phyloP scores from a whole-genome alignment of 169 alveolate species.

The Plasmodium gaboni region DNA sequence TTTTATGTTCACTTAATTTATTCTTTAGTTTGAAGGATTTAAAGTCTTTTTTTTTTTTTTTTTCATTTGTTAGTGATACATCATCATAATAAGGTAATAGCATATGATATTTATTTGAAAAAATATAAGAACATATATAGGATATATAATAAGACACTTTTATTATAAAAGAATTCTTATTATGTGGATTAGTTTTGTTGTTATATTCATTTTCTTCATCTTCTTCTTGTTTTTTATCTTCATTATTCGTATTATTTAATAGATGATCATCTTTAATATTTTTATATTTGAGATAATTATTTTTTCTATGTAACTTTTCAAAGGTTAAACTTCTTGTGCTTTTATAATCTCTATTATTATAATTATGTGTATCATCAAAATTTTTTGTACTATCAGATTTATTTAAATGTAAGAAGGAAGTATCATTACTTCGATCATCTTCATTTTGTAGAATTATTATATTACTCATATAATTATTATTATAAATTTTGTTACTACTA shows the following conservation, averaged over 20 bases:
- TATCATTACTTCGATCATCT: background rate
- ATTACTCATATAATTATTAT: background rate
- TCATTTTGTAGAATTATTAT: slow-evolving; percentile 1
- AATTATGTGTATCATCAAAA: background rate
- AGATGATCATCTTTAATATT: slow-evolving; percentile 14
- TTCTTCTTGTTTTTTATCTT: background rate
- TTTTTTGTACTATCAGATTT: background rate
- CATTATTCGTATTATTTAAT: slow-evolving; percentile 18
- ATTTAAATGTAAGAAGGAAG: background rate
- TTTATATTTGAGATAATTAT: slow-evolving; percentile 41
- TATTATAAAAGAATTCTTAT: background rate
- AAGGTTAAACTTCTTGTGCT: slow-evolving; percentile 10
- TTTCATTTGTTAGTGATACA: slow-evolving; percentile 9
- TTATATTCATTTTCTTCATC: background rate
- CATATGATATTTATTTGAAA: slow-evolving; percentile 43
- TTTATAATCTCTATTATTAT: slow-evolving; percentile 15
- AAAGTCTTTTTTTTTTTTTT: background rate
- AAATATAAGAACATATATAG: slow-evolving; percentile 12
- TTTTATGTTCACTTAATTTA: slow-evolving; percentile 43
- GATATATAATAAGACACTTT: slow-evolving; percentile 13
- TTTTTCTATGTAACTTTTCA: slow-evolving; percentile 42
- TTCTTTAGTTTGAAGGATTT: slow-evolving; percentile 11
- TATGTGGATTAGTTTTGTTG: background rate
- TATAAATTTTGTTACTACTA: too few relatives aligned
- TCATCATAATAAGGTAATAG: slow-evolving; percentile 51